Conservation (phyloP, 164 flowering plant genomes). For the Brasenia schreberi region DNA sequence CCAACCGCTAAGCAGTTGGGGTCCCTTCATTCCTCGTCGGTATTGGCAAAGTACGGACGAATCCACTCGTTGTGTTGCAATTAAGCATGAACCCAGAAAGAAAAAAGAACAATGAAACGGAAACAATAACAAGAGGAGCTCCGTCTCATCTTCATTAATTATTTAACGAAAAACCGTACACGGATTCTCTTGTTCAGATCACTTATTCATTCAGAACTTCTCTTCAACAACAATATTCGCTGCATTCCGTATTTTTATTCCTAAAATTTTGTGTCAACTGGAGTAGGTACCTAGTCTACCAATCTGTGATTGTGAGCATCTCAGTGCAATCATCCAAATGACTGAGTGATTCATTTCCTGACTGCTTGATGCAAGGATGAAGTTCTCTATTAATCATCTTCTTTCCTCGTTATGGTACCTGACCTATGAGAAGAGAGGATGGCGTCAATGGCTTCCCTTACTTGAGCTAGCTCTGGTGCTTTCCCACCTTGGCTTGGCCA, state of each 20-base stretch:
- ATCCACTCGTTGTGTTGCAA: too few relatives aligned
- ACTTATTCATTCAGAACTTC: not conserved
- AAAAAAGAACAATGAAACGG: too few relatives aligned
- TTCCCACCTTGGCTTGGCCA: conserved; percentile 95
- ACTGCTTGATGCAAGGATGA: not conserved
- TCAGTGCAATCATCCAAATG: not conserved
- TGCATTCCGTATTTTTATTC: not conserved
- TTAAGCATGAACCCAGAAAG: too few relatives aligned
- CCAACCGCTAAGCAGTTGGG: too few relatives aligned
- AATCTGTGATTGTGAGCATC: not conserved
- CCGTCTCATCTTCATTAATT: too few relatives aligned
- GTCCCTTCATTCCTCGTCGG: too few relatives aligned
- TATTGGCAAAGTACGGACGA: too few relatives aligned
- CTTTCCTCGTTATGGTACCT: not conserved
- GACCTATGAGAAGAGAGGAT: conserved; percentile 58
- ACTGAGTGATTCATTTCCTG: not conserved
- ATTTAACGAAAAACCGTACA: too few relatives aligned
- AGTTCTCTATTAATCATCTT: not conserved
- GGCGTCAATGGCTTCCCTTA: conserved; percentile 89
- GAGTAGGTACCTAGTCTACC: not conserved
- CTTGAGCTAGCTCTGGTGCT: conserved; percentile 86
- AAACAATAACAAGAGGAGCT: too few relatives aligned
- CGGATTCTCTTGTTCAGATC: too few relatives aligned
- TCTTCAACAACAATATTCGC: not conserved
- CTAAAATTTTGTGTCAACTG: not conserved